Base-by-base conservation (phyloP, 2,329 filamentous ascomycete species). In the Pseudopyrenochaeta lycopersici region DNA sequence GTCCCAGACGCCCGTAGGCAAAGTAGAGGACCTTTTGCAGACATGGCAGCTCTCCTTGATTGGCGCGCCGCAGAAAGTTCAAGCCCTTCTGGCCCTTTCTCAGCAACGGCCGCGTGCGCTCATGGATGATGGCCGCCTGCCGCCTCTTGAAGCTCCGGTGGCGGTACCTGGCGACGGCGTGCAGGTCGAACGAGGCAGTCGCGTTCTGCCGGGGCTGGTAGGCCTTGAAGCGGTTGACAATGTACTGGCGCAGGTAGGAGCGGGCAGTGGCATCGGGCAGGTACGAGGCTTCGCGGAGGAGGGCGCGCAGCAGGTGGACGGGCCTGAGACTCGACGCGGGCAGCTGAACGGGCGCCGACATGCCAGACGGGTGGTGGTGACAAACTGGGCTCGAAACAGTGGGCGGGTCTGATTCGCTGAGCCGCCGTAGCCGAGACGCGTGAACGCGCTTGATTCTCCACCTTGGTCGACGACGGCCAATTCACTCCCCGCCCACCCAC, bases 261-360 rank as follows among this genome's bases (percentile, higher is more conserved):
- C 82, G 80, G 33, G 84, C 83, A 52, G 78, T 72, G 1, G 82
- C 77, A 64, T 88, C 85, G 23, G 86, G 85, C 33, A 88, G 81
- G 63, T 88, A 88, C 49, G 82, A 80, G 57, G 79, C 80, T 74
- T 88, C 82, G 54, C 86, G 82, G 33, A 88, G 80, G 9, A 86
- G 77, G 20, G 81, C 77, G 43, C 86, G 83, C 58, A 85, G 77
- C 40, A 86, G 72, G 64, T 83, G 80, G 21, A 77, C 63, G 21
- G 76, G 63, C 47, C 62, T 62, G 52, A 60, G 56, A 10, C 48
- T 47, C 20, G 64, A 67, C 18, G 58, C 47, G 47, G 62, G 43
- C 47, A 56, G 53, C 41, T 52, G 47, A 46, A 54, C 39, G 3
- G 52, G 32, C n/a, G 52, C 40, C 41, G 52, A 56, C 62, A 64